phyloP scores from a whole-genome alignment of 1,284 basidiomycete species.

The Fomitopsis betulina region DNA sequence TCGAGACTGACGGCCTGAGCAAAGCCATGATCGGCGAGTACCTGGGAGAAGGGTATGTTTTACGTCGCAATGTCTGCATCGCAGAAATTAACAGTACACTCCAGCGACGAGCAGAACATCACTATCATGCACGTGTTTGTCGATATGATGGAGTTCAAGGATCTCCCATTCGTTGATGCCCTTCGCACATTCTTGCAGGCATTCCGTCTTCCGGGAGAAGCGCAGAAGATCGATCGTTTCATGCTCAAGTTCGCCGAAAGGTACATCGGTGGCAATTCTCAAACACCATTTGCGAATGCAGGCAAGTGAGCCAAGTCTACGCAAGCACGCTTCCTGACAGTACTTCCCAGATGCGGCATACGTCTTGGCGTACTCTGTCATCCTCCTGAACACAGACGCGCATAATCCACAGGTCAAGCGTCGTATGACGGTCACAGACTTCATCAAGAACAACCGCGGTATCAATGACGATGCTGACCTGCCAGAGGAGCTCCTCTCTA shows the following conservation, averaged over 20 bases:
- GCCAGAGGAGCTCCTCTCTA: slow-evolving; percentile 76
- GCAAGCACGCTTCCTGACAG: background rate
- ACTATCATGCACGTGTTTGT: slow-evolving; percentile 96
- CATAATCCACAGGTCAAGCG: slow-evolving; percentile 92
- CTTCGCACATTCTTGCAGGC: slow-evolving; percentile 86
- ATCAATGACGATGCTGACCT: slow-evolving; percentile 90
- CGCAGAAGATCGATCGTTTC: slow-evolving; percentile 98
- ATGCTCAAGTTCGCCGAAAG: slow-evolving; percentile 98
- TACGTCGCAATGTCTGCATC: background rate
- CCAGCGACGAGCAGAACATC: slow-evolving; percentile 81
- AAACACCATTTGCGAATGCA: slow-evolving; percentile 80
- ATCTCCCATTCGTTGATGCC: slow-evolving; percentile 81
- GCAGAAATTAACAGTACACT: background rate
- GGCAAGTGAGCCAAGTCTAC: slow-evolving; percentile 34
- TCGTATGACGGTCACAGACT: slow-evolving; percentile 88
- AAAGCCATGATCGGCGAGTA: slow-evolving; percentile 98
- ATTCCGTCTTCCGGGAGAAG: slow-evolving; percentile 92
- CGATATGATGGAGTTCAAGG: slow-evolving; percentile 83
- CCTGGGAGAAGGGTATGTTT: slow-evolving; percentile 86
- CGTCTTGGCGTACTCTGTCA: slow-evolving; percentile 89
- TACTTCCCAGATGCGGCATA: slow-evolving; percentile 78
- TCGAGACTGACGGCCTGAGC: slow-evolving; percentile 89
- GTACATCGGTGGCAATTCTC: slow-evolving; percentile 83
- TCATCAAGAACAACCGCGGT: slow-evolving; percentile 89
- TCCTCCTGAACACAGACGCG: slow-evolving; percentile 94